A percentile compares a stretch with the other conserved stretches of the same genome.
phyloP scores from a whole-genome alignment of 371 early-diverging fungal genomes.

The Rhizopus stolonifer region DNA sequence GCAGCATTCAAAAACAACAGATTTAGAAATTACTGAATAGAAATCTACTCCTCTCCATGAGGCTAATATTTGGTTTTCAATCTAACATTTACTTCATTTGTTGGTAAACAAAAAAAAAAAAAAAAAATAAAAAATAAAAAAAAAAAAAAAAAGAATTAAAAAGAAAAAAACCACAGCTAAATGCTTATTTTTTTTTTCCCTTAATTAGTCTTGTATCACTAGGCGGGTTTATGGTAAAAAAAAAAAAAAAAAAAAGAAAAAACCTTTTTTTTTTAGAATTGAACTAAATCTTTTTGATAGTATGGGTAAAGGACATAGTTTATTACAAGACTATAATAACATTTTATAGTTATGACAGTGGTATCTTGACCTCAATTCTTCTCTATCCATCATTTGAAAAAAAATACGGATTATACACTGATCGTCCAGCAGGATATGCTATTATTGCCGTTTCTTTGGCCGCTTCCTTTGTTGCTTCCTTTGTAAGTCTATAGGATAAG shows the following conservation, averaged over 20 bases:
- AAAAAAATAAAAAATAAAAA: no score
- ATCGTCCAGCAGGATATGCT: conserved; percentile 19
- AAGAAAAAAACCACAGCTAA: no score
- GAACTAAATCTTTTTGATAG: conserved; percentile 6
- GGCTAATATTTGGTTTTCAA: conserved; percentile 14
- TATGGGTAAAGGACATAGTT: conserved; percentile 27
- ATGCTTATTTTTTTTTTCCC: neutral
- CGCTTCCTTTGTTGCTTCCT: conserved; percentile 31
- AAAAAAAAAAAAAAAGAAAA: neutral
- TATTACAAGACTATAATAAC: neutral
- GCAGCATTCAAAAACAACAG: no score
- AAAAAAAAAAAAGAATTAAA: no score
- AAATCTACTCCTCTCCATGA: conserved; percentile 3
- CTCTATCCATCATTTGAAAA: conserved; percentile 40
- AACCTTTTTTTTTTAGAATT: neutral
- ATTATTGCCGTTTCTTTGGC: conserved; percentile 32
- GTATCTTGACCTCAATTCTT: conserved; percentile 43
- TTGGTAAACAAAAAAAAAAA: conserved; percentile 18
- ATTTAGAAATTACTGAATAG: no score
- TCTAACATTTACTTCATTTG: conserved; percentile 26
- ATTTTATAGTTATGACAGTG: conserved; percentile 52
- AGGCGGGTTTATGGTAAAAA: conserved; percentile 48
- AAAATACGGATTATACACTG: conserved; percentile 18
- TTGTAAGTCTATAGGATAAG: conserved; percentile 29
- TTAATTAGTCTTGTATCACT: conserved; percentile 42